Percentiles rank a stretch among this genome's conserved stretches.
phyloP scores from a whole-genome alignment of 2,329 filamentous ascomycete genomes.

The Ustulina deusta region DNA sequence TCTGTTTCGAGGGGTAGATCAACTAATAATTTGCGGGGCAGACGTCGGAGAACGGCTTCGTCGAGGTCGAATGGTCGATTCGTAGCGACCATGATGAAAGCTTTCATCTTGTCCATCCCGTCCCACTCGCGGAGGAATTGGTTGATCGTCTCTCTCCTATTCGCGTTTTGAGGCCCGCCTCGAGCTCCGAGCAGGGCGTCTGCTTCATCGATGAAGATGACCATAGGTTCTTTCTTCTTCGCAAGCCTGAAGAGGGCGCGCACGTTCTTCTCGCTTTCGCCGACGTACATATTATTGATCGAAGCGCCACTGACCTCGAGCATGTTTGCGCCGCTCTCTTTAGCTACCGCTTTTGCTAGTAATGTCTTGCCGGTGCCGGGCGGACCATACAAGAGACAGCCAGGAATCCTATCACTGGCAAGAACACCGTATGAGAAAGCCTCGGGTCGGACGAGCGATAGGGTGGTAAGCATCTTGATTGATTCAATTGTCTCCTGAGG shows the following conservation, averaged over 20 bases:
- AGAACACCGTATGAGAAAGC: constrained; percentile 97
- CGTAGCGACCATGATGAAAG: constrained; percentile 98
- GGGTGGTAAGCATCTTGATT: constrained; percentile 86
- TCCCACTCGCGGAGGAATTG: constrained; percentile 98
- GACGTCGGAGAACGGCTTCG: constrained; percentile 81
- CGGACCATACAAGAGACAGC: constrained; percentile 87
- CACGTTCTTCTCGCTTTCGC: constrained; percentile 96
- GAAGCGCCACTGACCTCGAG: constrained; percentile 92
- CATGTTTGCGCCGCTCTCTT: constrained; percentile 75
- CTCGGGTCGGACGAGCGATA: constrained; percentile 88
- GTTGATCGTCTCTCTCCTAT: constrained; percentile 91
- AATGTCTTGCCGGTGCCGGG: constrained; percentile 83
- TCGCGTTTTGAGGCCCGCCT: constrained; percentile 73
- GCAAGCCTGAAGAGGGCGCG: constrained; percentile 91
- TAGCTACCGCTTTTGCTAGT: constrained; percentile 75
- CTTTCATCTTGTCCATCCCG: constrained; percentile 82
- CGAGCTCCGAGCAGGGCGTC: constrained; percentile 90
- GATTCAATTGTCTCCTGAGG: constrained; percentile 85
- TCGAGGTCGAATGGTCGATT: constrained; percentile 96
- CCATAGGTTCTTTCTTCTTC: constrained; percentile 88
- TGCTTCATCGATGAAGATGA: constrained; percentile 97
- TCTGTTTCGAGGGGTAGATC: constrained; percentile 77
- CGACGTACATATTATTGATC: constrained; percentile 96
- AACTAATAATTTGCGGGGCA: constrained; percentile 78
- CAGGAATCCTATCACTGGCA: constrained; percentile 89